These are phyloP conservation scores for Trypanosoma melophagium DNA, from an alignment of 208 protist species.

Conservation along the genomic window DNA sequence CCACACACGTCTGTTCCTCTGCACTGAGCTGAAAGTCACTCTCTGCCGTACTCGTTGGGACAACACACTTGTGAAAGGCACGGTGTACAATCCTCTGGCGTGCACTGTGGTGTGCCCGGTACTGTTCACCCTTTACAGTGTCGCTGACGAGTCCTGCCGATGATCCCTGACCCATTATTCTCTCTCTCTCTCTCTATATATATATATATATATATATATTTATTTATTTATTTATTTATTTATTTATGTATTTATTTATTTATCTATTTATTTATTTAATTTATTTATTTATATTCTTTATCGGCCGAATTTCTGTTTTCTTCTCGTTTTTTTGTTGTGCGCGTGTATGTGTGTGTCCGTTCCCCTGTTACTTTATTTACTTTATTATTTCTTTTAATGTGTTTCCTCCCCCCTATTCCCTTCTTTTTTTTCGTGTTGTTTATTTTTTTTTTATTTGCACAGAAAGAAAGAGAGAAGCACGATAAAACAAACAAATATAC, in stretches of 20 bases:
- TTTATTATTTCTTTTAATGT: neutral
- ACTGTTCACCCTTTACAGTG: conserved; percentile 75
- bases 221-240: neutral
- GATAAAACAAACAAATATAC: neutral
- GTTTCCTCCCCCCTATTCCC: too few relatives aligned
- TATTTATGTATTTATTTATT: conserved; percentile 5
- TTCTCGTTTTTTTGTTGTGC: neutral
- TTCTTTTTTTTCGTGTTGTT: conserved; percentile 20
- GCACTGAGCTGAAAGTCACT: conserved; percentile 36
- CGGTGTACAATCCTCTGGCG: conserved; percentile 57
- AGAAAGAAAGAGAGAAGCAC: conserved; percentile 5
- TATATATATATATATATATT: neutral
- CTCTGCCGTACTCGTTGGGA: conserved; percentile 44
- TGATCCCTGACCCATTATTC: conserved; percentile 64
- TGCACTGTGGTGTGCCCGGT: conserved; percentile 56
- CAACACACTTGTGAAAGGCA: conserved; percentile 81
- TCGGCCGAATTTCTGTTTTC: neutral
- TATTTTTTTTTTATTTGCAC: neutral
- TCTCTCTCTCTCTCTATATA: conserved; percentile 17
- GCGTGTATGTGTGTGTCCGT: too few relatives aligned
- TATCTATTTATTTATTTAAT: too few relatives aligned
- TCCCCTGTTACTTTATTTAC: neutral
- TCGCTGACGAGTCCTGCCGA: conserved; percentile 51
- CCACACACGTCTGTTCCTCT: conserved; percentile 77
- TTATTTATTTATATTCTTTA: too few relatives aligned